These are phyloP conservation scores for Iberis pinnata DNA, from an alignment of 345 rosid species.

Conservation along the genomic window DNA sequence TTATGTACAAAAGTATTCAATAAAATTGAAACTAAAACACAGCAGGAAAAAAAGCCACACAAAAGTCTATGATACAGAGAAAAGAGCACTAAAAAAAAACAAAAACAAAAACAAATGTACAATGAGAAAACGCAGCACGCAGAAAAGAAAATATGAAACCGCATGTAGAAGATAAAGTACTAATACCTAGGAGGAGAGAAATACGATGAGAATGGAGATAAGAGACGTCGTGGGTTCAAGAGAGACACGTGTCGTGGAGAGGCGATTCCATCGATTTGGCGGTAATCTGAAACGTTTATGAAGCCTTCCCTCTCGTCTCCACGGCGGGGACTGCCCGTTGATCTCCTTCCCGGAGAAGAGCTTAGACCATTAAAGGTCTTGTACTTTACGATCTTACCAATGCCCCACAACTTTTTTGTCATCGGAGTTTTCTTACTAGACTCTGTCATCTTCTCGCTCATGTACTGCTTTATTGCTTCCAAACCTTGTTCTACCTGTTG, in stretches of 20 bases:
- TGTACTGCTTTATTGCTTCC: slow-evolving; percentile 49
- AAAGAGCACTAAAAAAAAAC: not conserved
- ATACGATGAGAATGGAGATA: slow-evolving; percentile 38
- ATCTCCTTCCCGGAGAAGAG: slow-evolving; percentile 29
- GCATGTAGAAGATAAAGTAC: not conserved
- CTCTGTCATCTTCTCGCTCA: slow-evolving; percentile 56
- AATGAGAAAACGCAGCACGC: not conserved
- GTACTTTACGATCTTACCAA: slow-evolving; percentile 51
- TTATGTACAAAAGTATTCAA: slow-evolving; percentile 12
- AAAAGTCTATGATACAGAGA: slow-evolving; percentile 9
- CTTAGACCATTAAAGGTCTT: slow-evolving; percentile 41
- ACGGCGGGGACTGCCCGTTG: not conserved
- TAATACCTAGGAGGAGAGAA: slow-evolving; percentile 28
- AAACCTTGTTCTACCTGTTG: slow-evolving; percentile 48
- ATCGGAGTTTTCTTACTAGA: slow-evolving; percentile 30
- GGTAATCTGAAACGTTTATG: slow-evolving; percentile 38
- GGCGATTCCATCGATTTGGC: slow-evolving; percentile 44
- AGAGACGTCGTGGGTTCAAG: slow-evolving; percentile 65
- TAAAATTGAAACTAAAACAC: not conserved
- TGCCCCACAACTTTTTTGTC: slow-evolving; percentile 61
- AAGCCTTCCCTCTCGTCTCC: slow-evolving; percentile 40
- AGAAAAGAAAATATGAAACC: not conserved
- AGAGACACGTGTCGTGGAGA: slow-evolving; percentile 52
- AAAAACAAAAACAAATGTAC: not conserved
- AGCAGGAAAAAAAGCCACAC: not conserved